These are phyloP conservation scores for Cystobasidiaceae sp. DNA, from an alignment of 1,284 basidiomycete genomes.

Conservation along the genomic window DNA sequence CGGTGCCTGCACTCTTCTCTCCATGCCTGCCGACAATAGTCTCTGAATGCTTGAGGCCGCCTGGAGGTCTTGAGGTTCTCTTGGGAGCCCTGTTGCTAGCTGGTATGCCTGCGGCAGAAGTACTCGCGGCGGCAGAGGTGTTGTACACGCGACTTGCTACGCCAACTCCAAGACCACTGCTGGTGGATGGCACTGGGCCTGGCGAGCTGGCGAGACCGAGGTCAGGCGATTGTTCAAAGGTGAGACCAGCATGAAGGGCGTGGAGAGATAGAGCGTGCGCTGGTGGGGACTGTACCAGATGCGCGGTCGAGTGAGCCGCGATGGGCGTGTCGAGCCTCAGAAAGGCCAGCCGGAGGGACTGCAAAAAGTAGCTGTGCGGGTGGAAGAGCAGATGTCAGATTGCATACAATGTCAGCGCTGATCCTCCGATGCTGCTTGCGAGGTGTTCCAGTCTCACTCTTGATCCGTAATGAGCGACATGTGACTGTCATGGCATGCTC, in stretches of 20 bases:
- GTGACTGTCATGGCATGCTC: no score
- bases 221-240: slow-evolving; percentile 7
- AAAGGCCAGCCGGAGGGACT: slow-evolving; percentile 29
- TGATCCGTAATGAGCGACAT: slow-evolving; percentile 29
- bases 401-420: background rate
- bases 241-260: slow-evolving; percentile 21
- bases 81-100: no score
- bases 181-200: slow-evolving; percentile 21
- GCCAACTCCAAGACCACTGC: background rate
- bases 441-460: background rate
- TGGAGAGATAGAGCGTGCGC: slow-evolving; percentile 17
- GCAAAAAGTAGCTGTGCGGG: slow-evolving; percentile 25
- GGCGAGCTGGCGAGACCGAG: slow-evolving; percentile 20
- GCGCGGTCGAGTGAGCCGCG: slow-evolving; percentile 9
- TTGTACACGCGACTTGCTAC: background rate
- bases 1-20: slow-evolving; percentile 3
- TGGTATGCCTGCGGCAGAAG: background rate
- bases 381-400: no score
- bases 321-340: slow-evolving; percentile 19
- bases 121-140: background rate
- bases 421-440: slow-evolving; percentile 9
- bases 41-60: slow-evolving; percentile 20
- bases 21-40: slow-evolving; percentile 29
- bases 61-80: no score
- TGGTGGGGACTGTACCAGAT: slow-evolving; percentile 25